Conservation (phyloP, 2,329 filamentous ascomycete genomes). For the Thermoascus crustaceus region DNA sequence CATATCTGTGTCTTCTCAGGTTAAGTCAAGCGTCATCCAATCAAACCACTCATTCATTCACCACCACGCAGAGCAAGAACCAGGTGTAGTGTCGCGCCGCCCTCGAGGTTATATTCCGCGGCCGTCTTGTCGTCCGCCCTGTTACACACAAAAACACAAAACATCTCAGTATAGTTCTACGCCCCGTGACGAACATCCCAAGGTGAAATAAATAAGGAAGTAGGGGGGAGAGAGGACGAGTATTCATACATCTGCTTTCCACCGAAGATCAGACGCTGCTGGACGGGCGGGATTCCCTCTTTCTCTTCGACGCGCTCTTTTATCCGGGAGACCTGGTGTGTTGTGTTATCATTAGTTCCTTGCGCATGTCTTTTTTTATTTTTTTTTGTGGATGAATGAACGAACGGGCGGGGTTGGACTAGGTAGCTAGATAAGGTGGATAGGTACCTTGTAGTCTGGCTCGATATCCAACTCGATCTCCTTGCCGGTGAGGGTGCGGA, state of each 20-base stretch:
- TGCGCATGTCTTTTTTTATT: too few relatives aligned
- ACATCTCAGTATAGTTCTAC: too few relatives aligned
- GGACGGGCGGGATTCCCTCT: conserved; percentile 92
- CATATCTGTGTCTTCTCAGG: neutral
- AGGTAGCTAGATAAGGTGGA: too few relatives aligned
- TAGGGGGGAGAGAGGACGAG: too few relatives aligned
- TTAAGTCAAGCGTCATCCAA: neutral
- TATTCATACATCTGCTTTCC: conserved; percentile 86
- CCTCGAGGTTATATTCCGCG: conserved; percentile 79
- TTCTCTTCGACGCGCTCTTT: conserved; percentile 99
- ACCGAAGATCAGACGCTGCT: conserved; percentile 91
- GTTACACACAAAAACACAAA: conserved; percentile 4
- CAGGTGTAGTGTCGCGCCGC: conserved; percentile 87
- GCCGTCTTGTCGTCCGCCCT: conserved; percentile 96
- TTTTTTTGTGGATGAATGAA: neutral
- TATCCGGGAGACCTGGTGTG: conserved; percentile 72
- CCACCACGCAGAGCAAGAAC: conserved; percentile 91
- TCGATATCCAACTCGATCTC: conserved; percentile 99
- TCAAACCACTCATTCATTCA: conserved; percentile 8
- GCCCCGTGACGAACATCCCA: too few relatives aligned
- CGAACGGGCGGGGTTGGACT: too few relatives aligned
- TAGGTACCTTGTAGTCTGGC: conserved; percentile 72
- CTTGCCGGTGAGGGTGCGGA: conserved; percentile 95
- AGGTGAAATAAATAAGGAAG: too few relatives aligned
- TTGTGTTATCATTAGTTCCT: too few relatives aligned